phyloP scores from a whole-genome alignment of 208 protist species.

The Angomonas ambiguus region DNA sequence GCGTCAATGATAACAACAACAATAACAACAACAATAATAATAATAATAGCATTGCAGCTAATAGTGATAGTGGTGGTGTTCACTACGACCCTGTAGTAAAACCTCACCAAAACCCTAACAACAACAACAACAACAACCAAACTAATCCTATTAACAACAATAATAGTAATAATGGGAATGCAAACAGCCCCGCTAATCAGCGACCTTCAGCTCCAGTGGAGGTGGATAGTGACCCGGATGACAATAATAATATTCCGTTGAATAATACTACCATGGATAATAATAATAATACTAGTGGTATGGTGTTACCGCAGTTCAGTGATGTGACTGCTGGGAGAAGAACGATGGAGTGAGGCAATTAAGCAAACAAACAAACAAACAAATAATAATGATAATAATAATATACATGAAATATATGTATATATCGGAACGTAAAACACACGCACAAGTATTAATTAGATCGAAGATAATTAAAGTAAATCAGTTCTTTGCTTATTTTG shows the following conservation, averaged over 20 bases:
- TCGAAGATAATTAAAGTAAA: too few species aligned
- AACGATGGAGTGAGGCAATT: neutral
- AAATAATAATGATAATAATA: neutral
- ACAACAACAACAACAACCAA: neutral
- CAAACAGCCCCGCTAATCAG: neutral
- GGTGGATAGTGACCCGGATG: neutral
- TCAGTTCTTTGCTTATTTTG: neutral
- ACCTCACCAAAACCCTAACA: neutral
- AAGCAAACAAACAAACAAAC: neutral
- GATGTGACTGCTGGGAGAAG: neutral
- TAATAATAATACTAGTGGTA: slow-evolving; percentile 2
- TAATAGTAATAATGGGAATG: neutral
- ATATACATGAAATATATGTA: too few species aligned
- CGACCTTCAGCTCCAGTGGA: neutral
- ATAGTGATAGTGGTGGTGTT: neutral
- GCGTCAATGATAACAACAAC: slow-evolving; percentile 8
- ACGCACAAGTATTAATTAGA: too few species aligned
- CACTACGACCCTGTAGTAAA: neutral
- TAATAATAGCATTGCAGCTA: neutral
- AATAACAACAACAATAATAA: neutral
- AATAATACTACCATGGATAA: neutral
- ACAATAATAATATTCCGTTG: slow-evolving; percentile 6
- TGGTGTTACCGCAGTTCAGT: neutral
- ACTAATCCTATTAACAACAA: slow-evolving; percentile 10
- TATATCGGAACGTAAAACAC: too few species aligned